Evolutionary conservation across 257 asterid genomes (phyloP), one percentile per base, ranked within the genome.

Genomic region (Linaria vulgaris): DNA sequence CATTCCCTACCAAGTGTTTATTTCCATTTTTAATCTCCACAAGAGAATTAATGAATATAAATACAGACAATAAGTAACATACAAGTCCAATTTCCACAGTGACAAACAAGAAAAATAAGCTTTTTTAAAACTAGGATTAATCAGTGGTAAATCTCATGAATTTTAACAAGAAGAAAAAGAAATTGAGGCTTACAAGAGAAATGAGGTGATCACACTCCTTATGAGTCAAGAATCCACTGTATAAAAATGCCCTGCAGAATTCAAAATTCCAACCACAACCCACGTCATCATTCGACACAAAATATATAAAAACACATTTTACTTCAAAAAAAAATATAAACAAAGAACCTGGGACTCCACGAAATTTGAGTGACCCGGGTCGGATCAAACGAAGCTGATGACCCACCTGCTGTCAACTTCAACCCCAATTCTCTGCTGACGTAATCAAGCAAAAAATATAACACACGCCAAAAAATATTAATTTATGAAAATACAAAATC

Each of bases 341-440:
- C 16, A 15, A 6, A 49, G 22, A 46, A 91, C 96, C 97, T 86
- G 63, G 95, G 96, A 14, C 27, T 73, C 96, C 99, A 84, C 61
- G 96, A 90, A 66, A 94, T 81, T 77, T 82, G 97, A 48, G 81
- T 77, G 66, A 84, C 96, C 55, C 84, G 80, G 27, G 86, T 80
- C 37, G 96, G 99, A 79, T 90, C 96, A 69, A 87, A 50, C n/a
- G 73, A 22, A 67, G 85, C 55, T 52, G 88, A 62, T 15, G 91
- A 59, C 24, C 66, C 66, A 53, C 81, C 89, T 7, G 74, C 74
- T 2, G 21, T 56, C 80, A 80, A 43, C 76, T 74, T 80, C 62
- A 79, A 53, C 69, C 75, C 77, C 23, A 84, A 68, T 55, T 77
- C 82, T 44, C 71, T 68, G 61, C 95, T 85, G 79, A 37, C 24